A percentile compares a stretch with the other conserved stretches of the same genome.
Evolutionary conservation across 139 green algal genomes (phyloP).

Genomic region (Tetraselmis striata): DNA sequence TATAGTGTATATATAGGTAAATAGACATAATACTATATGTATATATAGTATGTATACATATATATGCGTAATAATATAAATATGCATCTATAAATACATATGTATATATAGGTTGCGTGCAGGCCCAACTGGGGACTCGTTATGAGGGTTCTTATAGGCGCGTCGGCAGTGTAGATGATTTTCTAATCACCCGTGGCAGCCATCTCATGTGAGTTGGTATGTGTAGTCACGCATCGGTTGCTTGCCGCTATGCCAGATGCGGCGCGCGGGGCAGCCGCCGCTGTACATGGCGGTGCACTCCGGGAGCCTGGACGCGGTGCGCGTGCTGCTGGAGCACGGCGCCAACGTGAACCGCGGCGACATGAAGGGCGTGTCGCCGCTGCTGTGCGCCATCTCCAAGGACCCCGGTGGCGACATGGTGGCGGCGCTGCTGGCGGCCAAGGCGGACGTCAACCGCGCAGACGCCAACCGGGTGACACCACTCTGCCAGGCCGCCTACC

Average conservation of each 20-base stretch:
- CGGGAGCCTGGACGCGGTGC: not conserved
- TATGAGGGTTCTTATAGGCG: not conserved
- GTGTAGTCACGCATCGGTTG: not conserved
- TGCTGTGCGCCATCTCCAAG: not conserved
- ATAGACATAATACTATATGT: too few species aligned
- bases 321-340: not conserved
- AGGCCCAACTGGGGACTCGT: not conserved
- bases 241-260: too few species aligned
- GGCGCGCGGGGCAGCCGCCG: not conserved
- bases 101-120: not conserved
- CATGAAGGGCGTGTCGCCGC: not conserved
- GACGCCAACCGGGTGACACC: not conserved
- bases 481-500: not conserved
- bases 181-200: not conserved
- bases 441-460: not conserved
- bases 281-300: not conserved
- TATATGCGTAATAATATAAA: not conserved
- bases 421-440: not conserved
- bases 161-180: not conserved
- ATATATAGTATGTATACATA: too few species aligned
- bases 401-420: not conserved
- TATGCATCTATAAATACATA: not conserved
- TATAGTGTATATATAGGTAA: too few species aligned
- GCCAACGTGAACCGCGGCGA: not conserved
- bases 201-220: not conserved